phyloP scores from a whole-genome alignment of 257 asterid genomes.

The Sherardia arvensis region DNA sequence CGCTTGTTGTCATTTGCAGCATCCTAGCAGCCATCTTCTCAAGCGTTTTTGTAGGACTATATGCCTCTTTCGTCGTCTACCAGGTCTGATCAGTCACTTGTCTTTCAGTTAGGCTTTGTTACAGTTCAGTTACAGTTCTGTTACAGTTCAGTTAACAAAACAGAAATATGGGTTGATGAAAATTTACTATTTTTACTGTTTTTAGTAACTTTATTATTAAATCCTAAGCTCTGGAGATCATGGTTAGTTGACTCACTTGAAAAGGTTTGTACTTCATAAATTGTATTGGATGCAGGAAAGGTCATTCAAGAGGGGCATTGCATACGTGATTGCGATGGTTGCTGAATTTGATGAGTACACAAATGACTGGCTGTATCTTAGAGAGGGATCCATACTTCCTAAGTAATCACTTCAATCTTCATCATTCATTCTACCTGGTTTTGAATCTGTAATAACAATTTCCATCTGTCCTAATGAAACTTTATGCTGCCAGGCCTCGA shows the following conservation, averaged over 20 bases:
- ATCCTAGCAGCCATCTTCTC: conserved; percentile 58
- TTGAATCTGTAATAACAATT: not conserved
- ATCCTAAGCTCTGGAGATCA: too few species aligned
- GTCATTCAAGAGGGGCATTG: conserved; percentile 69
- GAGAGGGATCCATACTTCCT: conserved; percentile 87
- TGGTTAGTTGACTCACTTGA: not conserved
- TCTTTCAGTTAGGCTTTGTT: not conserved
- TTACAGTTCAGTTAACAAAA: too few species aligned
- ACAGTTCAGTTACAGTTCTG: too few species aligned
- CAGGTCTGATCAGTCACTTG: conserved; percentile 40
- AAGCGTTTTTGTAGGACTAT: conserved; percentile 76
- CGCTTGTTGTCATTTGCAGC: conserved; percentile 76
- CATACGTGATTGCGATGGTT: conserved; percentile 82
- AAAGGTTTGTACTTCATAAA: not conserved
- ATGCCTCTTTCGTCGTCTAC: conserved; percentile 73
- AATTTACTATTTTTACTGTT: too few species aligned
- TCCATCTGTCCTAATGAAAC: conserved; percentile 16
- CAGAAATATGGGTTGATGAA: too few species aligned
- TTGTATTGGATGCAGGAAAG: conserved; percentile 45
- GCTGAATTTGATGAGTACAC: conserved; percentile 96
- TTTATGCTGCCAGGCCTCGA: conserved; percentile 52
- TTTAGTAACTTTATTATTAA: too few species aligned
- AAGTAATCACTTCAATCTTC: conserved; percentile 34
- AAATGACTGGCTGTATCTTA: conserved; percentile 91
- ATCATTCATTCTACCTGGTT: not conserved